A percentile compares a stretch with the other conserved stretches of the same genome.
Evolutionary conservation across 2,329 filamentous ascomycete genomes (phyloP).

Genomic region (Aureobasidium sp.): DNA sequence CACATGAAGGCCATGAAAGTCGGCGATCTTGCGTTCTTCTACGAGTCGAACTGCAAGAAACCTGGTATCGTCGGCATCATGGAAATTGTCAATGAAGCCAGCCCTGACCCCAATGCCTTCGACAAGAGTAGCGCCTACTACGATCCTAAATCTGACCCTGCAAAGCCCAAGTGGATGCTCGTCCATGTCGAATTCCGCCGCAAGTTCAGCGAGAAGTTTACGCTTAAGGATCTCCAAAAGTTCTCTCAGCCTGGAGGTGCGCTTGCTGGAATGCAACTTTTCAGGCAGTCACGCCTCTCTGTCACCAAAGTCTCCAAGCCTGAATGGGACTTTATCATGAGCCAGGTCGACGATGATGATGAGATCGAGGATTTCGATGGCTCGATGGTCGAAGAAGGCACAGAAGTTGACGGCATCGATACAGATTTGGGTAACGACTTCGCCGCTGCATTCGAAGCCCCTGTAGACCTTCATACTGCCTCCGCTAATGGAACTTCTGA

Average conservation of each 20-base stretch:
- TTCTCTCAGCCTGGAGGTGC: conserved; percentile 50
- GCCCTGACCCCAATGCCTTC: conserved; percentile 68
- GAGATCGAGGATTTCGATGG: background rate
- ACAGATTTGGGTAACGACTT: conserved; percentile 12
- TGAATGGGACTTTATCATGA: conserved; percentile 60
- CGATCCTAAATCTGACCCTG: conserved; percentile 58
- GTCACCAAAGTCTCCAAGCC: conserved; percentile 59
- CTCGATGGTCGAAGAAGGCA: background rate
- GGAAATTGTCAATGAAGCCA: conserved; percentile 77
- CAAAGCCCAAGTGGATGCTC: conserved; percentile 74
- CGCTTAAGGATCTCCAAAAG: conserved; percentile 63
- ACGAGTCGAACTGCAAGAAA: conserved; percentile 87
- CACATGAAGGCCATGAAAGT: conserved; percentile 87
- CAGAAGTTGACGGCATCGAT: background rate
- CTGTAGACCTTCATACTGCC: background rate
- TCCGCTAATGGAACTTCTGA: background rate
- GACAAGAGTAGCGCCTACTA: conserved; percentile 72
- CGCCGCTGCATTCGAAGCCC: conserved; percentile 14
- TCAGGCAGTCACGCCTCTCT: conserved; percentile 75
- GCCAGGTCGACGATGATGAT: conserved; percentile 24
- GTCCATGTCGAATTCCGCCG: conserved; percentile 82
- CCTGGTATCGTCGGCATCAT: conserved; percentile 62
- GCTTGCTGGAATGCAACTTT: conserved; percentile 59
- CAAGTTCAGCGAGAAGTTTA: conserved; percentile 68
- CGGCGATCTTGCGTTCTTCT: conserved; percentile 92